Evolutionary conservation across 2,329 filamentous ascomycete genomes (phyloP), one percentile per base, ranked within the genome.

Genomic region (Fusarium sp.): DNA sequence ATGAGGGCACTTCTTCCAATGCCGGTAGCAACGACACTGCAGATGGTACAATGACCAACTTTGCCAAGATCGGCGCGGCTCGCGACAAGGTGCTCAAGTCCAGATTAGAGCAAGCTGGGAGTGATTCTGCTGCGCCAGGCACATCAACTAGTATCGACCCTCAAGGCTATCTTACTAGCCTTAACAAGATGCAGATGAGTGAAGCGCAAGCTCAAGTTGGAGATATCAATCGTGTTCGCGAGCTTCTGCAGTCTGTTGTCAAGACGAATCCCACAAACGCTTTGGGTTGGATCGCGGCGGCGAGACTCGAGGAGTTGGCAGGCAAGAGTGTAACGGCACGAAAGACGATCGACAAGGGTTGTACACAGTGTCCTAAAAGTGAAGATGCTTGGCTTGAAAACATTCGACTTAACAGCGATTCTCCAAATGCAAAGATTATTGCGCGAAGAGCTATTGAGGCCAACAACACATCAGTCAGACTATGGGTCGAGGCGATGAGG

Each of bases 361-460:
- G 94, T 79, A 91, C 95, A 73, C 90, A 95, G 76, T 98, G 95
- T 76, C 96, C 95, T 0, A 96, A 95, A 82, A 97, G 92, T 73
- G 94, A 98, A 81, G 96, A 98, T 79, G 93, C 92, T 10, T 99
- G 97, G 97, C 84, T 98, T 44, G 96, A 99, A 81, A 97, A 95
- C 61, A 98, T 99, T 73, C 90, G 95, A 60, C 86, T 99, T 6
- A 97, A 98, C 80, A 78, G 80, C 63, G 94, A 97, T 78, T 91
- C 92, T 29, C 92, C 94, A 60, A 99, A 98, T 77, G 95, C 95
- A 62, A 98, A 97, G 83, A 91, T 99, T 69, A 97, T 99, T 73
- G 96, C 95, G 11, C 94, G 95, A 14, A 92, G 95, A 74, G 96
- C 95, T 7, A 97, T 99, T 78, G 94, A 97, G 81, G 91, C 94